Evolutionary conservation across 306 rosid genomes (phyloP).

Genomic region (Begonia masoniana): DNA sequence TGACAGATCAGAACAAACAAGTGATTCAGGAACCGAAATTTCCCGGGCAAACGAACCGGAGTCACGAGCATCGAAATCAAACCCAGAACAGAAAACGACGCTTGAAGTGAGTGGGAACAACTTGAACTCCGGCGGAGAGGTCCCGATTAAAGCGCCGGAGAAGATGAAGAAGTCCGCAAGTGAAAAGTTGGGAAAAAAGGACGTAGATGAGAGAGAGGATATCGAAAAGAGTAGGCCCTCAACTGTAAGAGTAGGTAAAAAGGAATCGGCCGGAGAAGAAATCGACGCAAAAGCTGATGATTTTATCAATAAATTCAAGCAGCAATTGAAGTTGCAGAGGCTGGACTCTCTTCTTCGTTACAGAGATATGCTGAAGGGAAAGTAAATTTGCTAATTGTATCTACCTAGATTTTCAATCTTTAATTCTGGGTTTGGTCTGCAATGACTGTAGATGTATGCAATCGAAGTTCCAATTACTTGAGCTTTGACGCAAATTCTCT

Average conservation of each 20-base stretch:
- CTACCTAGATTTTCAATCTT: too few relatives aligned
- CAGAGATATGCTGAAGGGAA: constrained; percentile 17
- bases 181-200: constrained; percentile 7
- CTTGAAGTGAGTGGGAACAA: constrained; percentile 22
- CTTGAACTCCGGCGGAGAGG: constrained; percentile 11
- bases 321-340: constrained; percentile 69
- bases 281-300: constrained; percentile 72
- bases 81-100: neutral
- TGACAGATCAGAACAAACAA: constrained; percentile 14
- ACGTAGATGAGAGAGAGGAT: constrained; percentile 10
- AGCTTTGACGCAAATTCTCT: too few relatives aligned
- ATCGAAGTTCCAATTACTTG: too few relatives aligned
- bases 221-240: constrained; percentile 14
- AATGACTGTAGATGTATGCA: too few relatives aligned
- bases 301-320: constrained; percentile 63
- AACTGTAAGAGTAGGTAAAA: constrained; percentile 12
- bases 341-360: constrained; percentile 46
- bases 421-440: too few relatives aligned
- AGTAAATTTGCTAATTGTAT: neutral
- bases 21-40: constrained; percentile 5
- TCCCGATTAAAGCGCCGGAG: constrained; percentile 6
- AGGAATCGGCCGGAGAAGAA: constrained; percentile 29
- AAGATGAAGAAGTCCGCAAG: constrained; percentile 29
- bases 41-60: neutral
- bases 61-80: neutral